Conservation (phyloP, 306 rosid species). For the Boehmeria nivea region DNA sequence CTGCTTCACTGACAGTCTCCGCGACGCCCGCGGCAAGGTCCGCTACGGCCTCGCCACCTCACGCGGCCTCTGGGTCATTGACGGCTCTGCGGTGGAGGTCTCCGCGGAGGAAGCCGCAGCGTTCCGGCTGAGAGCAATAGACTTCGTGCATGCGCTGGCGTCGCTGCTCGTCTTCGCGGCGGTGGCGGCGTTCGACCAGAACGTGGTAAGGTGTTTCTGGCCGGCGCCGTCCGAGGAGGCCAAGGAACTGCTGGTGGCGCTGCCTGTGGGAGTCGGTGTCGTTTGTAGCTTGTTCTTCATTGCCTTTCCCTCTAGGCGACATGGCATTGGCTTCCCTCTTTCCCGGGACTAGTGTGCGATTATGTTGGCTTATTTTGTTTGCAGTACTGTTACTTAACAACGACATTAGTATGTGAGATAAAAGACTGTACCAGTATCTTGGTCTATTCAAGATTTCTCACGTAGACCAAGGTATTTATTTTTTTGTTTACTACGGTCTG, state of each 20-base stretch:
- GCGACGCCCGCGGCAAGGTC: constrained; percentile 59
- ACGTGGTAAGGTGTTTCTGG: constrained; percentile 60
- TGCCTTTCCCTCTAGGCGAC: constrained; percentile 56
- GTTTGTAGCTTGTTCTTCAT: constrained; percentile 52
- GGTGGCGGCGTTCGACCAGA: constrained; percentile 56
- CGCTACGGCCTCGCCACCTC: constrained; percentile 68
- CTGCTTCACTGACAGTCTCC: constrained; percentile 60
- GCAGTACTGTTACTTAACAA: too few relatives aligned
- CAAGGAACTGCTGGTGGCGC: constrained; percentile 46
- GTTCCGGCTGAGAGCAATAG: constrained; percentile 42
- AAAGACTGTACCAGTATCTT: too few relatives aligned
- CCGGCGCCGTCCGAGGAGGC: constrained; percentile 54
- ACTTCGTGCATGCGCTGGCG: constrained; percentile 58
- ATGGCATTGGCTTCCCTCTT: constrained; percentile 78
- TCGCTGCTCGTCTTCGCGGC: constrained; percentile 63
- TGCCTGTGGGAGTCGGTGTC: constrained; percentile 66
- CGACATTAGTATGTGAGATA: too few relatives aligned
- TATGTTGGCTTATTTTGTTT: too few relatives aligned
- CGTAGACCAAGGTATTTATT: too few relatives aligned
- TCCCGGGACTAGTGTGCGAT: constrained; percentile 46
- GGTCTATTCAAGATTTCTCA: too few relatives aligned
- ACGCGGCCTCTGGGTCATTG: constrained; percentile 58
- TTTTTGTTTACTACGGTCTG: too few relatives aligned
- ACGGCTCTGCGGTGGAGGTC: constrained; percentile 48
- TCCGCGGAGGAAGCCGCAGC: constrained; percentile 36